phyloP scores from a whole-genome alignment of 2,329 filamentous ascomycete genomes.

The Rhytidhysteron rufulum region DNA sequence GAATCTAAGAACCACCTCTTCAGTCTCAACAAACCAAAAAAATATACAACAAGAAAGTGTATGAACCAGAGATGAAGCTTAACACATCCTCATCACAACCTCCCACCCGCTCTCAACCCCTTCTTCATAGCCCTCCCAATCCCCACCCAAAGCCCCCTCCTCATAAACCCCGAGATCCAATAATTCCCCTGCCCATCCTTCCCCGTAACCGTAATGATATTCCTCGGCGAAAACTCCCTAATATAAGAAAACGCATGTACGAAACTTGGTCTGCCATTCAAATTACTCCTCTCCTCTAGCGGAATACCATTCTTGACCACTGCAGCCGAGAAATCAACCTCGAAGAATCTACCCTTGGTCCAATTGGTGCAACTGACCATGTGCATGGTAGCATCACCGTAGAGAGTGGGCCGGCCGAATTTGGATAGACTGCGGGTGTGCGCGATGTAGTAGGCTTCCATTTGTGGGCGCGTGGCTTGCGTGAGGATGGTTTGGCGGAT shows the following conservation, averaged over 20 bases:
- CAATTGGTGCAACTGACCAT: constrained; percentile 41
- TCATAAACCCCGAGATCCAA: constrained; percentile 19
- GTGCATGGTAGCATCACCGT: constrained; percentile 22
- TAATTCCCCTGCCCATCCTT: constrained; percentile 30
- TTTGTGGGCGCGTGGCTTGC: constrained; percentile 16
- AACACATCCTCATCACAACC: no score
- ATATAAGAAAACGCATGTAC: constrained; percentile 6
- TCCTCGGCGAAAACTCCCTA: not conserved
- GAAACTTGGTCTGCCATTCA: constrained; percentile 10
- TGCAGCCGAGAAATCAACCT: constrained; percentile 34
- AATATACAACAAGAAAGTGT: no score
- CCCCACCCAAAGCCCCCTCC: not conserved
- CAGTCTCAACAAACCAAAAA: no score
- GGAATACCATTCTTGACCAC: constrained; percentile 7
- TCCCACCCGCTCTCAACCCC: no score
- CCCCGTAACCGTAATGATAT: constrained; percentile 16
- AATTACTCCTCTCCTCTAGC: not conserved
- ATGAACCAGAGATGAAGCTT: no score
- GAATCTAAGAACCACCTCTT: no score
- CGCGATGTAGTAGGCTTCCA: constrained; percentile 16
- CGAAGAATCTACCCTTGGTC: constrained; percentile 34
- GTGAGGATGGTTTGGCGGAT: constrained; percentile 11
- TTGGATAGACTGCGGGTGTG: constrained; percentile 4
- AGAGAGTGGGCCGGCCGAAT: constrained; percentile 23
- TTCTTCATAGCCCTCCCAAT: not conserved